phyloP scores from a whole-genome alignment of 1,284 basidiomycete species.

The Irpex sp. region DNA sequence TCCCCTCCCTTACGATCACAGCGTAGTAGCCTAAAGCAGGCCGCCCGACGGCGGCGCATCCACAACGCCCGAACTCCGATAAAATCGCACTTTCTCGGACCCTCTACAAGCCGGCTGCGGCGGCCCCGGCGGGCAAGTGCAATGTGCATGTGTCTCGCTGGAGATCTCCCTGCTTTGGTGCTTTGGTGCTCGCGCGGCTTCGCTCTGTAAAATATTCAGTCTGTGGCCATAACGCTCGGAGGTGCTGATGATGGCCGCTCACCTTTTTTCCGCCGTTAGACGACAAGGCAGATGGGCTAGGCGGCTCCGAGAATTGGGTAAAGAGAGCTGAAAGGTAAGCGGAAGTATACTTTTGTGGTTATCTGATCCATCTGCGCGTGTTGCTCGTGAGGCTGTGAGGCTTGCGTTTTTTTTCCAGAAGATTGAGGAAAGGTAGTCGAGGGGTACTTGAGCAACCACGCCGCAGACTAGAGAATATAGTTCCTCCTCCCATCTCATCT shows the following conservation, averaged over 20 bases:
- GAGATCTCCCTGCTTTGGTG: not conserved
- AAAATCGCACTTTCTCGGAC: constrained; percentile 1
- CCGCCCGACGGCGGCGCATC: not conserved
- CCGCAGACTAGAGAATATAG: too few species aligned
- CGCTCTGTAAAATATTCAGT: not conserved
- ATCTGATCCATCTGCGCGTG: not conserved
- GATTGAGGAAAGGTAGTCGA: too few species aligned
- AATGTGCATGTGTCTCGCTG: too few species aligned
- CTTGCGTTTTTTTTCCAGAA: too few species aligned
- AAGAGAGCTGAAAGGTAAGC: too few species aligned
- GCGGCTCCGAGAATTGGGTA: too few species aligned
- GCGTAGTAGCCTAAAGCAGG: not conserved
- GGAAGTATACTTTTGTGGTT: too few species aligned
- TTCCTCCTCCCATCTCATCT: too few species aligned
- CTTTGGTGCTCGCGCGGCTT: not conserved
- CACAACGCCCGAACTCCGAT: not conserved
- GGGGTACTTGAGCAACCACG: too few species aligned
- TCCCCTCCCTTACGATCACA: not conserved
- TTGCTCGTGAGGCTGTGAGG: not conserved
- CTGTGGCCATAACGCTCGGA: too few species aligned
- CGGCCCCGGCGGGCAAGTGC: too few species aligned
- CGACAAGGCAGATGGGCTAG: too few species aligned
- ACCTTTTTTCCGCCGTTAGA: not conserved
- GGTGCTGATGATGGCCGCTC: not conserved
- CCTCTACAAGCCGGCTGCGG: not conserved